Conservation (phyloP, 2,329 filamentous ascomycete genomes). For the Cladophialophora bantiana region DNA sequence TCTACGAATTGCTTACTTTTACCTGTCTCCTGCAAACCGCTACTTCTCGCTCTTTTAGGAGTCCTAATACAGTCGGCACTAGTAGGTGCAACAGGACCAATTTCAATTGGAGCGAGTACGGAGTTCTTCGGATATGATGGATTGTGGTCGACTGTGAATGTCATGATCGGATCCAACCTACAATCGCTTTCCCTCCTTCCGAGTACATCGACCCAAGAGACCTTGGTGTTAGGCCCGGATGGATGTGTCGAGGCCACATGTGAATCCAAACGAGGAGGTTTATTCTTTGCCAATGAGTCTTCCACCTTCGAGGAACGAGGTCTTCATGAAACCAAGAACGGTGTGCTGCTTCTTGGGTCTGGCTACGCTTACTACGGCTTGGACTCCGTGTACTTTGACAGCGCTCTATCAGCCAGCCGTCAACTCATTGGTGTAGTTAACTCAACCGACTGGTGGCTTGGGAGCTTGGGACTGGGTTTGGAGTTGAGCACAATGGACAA, state of each 20-base stretch:
- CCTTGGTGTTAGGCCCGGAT: constrained; percentile 42
- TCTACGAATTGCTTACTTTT: too few species aligned
- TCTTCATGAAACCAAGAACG: constrained; percentile 41
- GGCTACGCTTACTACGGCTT: constrained; percentile 47
- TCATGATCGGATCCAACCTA: constrained; percentile 43
- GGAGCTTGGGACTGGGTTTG: constrained; percentile 45
- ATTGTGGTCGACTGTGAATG: constrained; percentile 41
- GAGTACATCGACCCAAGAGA: constrained; percentile 42
- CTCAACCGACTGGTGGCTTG: constrained; percentile 46
- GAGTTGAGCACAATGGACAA: constrained; percentile 42
- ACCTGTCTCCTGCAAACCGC: too few species aligned
- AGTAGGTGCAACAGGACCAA: too few species aligned
- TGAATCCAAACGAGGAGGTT: constrained; percentile 41
- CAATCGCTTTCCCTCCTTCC: constrained; percentile 44
- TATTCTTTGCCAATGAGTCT: constrained; percentile 46
- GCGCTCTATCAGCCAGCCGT: constrained; percentile 38
- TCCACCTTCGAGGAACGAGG: constrained; percentile 44
- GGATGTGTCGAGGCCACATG: constrained; percentile 43
- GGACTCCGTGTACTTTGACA: constrained; percentile 45
- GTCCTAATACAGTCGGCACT: too few species aligned
- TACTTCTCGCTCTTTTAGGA: too few species aligned
- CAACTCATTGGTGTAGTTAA: constrained; percentile 46
- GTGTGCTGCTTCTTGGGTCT: constrained; percentile 33
- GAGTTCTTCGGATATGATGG: constrained; percentile 43
- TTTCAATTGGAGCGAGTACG: constrained; percentile 24